Evolutionary conservation across 805 yeast genomes (phyloP), one percentile per base, ranked within the genome.

Genomic region (Yamadazyma tumulicola): DNA sequence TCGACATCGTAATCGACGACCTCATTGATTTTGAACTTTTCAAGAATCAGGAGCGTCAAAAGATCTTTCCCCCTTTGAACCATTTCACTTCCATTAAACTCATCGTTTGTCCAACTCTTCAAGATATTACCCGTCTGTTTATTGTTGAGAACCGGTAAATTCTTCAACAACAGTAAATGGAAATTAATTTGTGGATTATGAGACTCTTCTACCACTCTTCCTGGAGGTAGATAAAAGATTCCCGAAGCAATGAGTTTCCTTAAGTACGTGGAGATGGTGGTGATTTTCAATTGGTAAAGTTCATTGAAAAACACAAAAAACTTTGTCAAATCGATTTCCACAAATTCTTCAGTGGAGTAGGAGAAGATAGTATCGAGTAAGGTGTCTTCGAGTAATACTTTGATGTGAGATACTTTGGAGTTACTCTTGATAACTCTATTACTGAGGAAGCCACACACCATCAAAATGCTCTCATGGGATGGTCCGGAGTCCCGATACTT

Each of bases 201-300:
- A 6, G 19, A n/a, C 6, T 15, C 7, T 6, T 75, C 69, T 10
- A 29, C 12, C 14, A 26, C 31, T 10, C 25, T 26, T 3, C 36
- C 35, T 13, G 36, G 40, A 3, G 67, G 60, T 9, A 77, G 56
- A 55, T 84, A 86, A 29, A 89, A 75, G 1, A 87, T 67, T 4
- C 97, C 98, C 1, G 93, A 79, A 7, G 96, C 86, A 29, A 91
- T 88, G 23, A 89, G 62, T 46, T 80, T 77, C 48, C 97, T 66
- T 38, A 89, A 67, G 49, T 91, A 91, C 1, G 83, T 72, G 1
- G 83, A 77, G 11, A 79, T 64, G 2, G 75, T 57, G 16, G 83
- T 67, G 16, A 82, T 54, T 29, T 71, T 72, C 35, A 68, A 45
- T 26, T 68, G 72, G 31, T 69, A 67, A 3, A 80, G 54, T 51